Evolutionary conservation across 2,329 filamentous ascomycete species (phyloP).

Genomic region (Hysterium pulicare): DNA sequence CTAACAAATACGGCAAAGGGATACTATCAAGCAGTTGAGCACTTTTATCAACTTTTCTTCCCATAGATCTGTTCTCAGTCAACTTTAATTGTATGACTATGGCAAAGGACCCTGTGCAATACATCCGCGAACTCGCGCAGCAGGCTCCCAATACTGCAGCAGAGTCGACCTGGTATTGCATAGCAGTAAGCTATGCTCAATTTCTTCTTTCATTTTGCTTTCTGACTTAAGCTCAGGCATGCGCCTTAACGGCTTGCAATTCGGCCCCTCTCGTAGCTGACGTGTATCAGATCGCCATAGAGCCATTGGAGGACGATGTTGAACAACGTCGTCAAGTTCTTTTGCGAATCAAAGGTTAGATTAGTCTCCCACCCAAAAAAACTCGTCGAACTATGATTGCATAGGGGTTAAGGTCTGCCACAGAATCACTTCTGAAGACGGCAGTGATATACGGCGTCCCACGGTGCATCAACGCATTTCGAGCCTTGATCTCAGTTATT

Average conservation of each 20-base stretch:
- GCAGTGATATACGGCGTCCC: slow-evolving; percentile 2
- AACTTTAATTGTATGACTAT: too few relatives aligned
- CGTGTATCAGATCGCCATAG: neutral
- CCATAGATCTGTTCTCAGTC: too few relatives aligned
- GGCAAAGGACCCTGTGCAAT: too few relatives aligned
- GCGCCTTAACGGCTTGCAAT: neutral
- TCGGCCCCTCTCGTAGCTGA: neutral
- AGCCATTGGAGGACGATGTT: neutral
- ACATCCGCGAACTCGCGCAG: neutral
- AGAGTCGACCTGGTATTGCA: neutral
- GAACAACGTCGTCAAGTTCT: neutral
- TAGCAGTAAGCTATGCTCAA: neutral
- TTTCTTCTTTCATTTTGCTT: neutral
- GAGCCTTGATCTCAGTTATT: neutral
- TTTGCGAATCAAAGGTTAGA: neutral
- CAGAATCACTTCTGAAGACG: slow-evolving; percentile 4
- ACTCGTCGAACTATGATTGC: neutral
- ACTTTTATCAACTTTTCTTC: too few relatives aligned
- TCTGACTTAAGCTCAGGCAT: neutral
- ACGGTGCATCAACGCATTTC: slow-evolving; percentile 1
- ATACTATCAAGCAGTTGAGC: too few relatives aligned
- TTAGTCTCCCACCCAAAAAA: neutral
- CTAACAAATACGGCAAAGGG: too few relatives aligned
- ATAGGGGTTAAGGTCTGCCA: neutral
- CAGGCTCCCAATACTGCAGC: neutral